Evolutionary conservation across 441 rosid species (phyloP).

Genomic region (Erodium texanum): DNA sequence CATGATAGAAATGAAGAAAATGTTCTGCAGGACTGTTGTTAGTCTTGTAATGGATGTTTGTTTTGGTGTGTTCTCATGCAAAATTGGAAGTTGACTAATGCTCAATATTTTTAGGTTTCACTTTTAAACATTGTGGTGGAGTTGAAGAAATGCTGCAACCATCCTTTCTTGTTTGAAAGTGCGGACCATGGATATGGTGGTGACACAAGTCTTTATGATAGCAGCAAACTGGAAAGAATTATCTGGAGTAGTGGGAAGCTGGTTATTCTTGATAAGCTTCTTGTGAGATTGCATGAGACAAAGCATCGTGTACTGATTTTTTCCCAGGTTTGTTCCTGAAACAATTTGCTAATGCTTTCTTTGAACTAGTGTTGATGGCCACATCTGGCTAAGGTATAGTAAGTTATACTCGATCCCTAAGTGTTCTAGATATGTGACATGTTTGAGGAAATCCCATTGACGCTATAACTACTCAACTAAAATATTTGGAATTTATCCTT

Average conservation of each 20-base stretch:
- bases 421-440: conserved; percentile 4
- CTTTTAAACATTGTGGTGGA: conserved; percentile 98
- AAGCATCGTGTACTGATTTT: conserved; percentile 95
- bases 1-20: not conserved
- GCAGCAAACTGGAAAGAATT: conserved; percentile 81
- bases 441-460: not conserved
- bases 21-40: not conserved
- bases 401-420: not conserved
- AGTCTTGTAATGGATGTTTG: not conserved
- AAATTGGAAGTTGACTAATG: conserved; percentile 19
- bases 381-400: not conserved
- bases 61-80: conserved; percentile 3
- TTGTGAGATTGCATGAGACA: conserved; percentile 85
- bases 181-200: conserved; percentile 99
- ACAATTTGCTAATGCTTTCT: not conserved
- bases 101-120: conserved; percentile 61
- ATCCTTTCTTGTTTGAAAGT: conserved; percentile 98
- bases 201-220: conserved; percentile 49
- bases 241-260: conserved; percentile 96
- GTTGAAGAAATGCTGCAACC: conserved; percentile 99
- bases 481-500: not conserved
- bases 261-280: conserved; percentile 94
- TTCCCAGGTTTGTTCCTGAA: conserved; percentile 70
- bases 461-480: not conserved
- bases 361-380: not conserved